phyloP scores from a whole-genome alignment of 345 rosid genomes.

The Gossypium herbaceum region DNA sequence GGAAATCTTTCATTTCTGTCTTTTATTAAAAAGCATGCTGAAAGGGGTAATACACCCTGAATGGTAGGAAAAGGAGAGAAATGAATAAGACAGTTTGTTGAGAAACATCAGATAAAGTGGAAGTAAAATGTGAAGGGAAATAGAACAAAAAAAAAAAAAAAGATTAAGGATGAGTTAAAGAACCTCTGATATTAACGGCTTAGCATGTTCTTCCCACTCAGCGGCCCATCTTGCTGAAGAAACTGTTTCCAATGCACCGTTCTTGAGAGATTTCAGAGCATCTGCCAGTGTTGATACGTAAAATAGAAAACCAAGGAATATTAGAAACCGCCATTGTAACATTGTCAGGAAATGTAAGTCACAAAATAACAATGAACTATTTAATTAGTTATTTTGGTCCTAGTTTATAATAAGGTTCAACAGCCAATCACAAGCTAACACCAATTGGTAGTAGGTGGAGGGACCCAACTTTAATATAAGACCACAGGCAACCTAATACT shows the following conservation, averaged over 20 bases:
- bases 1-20: neutral
- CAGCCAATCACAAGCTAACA: neutral
- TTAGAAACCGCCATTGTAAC: neutral
- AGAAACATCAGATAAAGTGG: neutral
- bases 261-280: constrained; percentile 60
- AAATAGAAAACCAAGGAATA: neutral
- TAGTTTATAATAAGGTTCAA: constrained; percentile 3
- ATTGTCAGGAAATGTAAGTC: neutral
- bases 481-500: neutral
- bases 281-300: constrained; percentile 35
- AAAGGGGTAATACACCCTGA: neutral
- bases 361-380: neutral
- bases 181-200: constrained; percentile 65
- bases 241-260: constrained; percentile 62
- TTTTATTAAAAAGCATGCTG: neutral
- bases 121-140: neutral
- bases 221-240: constrained; percentile 65
- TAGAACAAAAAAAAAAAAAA: neutral
- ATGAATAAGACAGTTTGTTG: neutral
- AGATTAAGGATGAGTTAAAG: neutral
- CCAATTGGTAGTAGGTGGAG: neutral
- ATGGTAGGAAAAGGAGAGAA: neutral
- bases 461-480: neutral
- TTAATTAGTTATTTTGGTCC: neutral
- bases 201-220: constrained; percentile 92